Percentiles rank a stretch among this genome's conserved stretches.
Conservation (phyloP, 1,139 yeast genomes). For the Lipomyces yarrowii region DNA sequence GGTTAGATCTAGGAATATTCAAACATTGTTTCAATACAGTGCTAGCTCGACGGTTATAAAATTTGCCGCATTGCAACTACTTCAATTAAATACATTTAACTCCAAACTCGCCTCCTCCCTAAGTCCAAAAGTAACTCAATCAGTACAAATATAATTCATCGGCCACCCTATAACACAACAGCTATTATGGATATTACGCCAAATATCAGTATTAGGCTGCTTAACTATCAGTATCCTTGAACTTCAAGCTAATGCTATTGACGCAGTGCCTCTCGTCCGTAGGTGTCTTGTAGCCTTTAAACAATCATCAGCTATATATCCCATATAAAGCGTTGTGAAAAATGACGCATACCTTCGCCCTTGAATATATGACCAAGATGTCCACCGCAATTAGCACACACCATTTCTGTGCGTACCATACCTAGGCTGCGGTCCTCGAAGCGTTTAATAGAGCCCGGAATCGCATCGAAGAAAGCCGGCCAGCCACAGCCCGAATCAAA, state of each 20-base stretch:
- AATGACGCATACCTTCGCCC: conserved; percentile 68
- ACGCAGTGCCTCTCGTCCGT: conserved; percentile 95
- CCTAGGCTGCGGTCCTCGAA: conserved; percentile 67
- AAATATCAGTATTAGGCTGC: conserved; percentile 2
- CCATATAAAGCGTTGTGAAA: not conserved
- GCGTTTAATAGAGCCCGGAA: conserved; percentile 73
- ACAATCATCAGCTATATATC: not conserved
- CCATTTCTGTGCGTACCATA: conserved; percentile 83
- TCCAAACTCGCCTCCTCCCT: not conserved
- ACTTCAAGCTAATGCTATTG: conserved; percentile 78
- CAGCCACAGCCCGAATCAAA: conserved; percentile 94
- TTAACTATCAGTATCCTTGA: conserved; percentile 43
- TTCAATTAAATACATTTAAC: not conserved
- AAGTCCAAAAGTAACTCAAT: not conserved
- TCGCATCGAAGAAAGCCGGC: conserved; percentile 93
- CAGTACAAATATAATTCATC: not conserved
- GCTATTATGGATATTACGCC: not conserved
- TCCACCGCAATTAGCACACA: conserved; percentile 86
- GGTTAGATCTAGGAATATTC: no score
- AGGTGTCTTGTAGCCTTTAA: conserved; percentile 61
- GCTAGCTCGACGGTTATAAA: no score
- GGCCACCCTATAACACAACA: not conserved
- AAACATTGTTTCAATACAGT: no score
- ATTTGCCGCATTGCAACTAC: not conserved
- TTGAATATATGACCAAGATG: conserved; percentile 93